A percentile compares a stretch with the other conserved stretches of the same genome.
Conservation (phyloP, 768 basidiomycete genomes). For the Brasilioporus rufonigricans region DNA sequence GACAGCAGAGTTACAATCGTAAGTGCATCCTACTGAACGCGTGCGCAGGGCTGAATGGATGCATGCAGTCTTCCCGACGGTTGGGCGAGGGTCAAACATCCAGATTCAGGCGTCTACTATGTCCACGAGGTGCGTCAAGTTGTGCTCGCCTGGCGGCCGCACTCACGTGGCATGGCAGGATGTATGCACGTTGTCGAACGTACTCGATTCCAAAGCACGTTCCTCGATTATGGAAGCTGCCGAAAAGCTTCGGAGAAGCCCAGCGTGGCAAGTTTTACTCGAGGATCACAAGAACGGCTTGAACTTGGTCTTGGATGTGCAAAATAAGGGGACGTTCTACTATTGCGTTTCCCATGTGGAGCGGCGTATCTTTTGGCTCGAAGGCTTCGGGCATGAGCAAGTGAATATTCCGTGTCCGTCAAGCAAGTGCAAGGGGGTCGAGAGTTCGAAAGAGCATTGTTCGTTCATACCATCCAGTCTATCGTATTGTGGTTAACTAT, state of each 20-base stretch:
- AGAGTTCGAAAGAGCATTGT: slow-evolving; percentile 22
- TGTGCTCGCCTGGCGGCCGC: background rate
- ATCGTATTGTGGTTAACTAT: background rate
- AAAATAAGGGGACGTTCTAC: slow-evolving; percentile 10
- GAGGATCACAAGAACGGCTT: slow-evolving; percentile 8
- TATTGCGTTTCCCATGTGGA: slow-evolving; percentile 30
- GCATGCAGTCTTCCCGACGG: slow-evolving; percentile 14
- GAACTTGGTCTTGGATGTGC: slow-evolving; percentile 19
- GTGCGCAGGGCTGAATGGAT: no score
- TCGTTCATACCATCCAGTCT: slow-evolving; percentile 2
- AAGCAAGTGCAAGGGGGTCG: slow-evolving; percentile 8
- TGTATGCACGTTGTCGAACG: slow-evolving; percentile 13
- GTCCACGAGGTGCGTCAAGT: slow-evolving; percentile 25
- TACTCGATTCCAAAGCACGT: slow-evolving; percentile 2
- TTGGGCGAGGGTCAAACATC: slow-evolving; percentile 31
- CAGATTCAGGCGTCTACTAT: slow-evolving; percentile 34
- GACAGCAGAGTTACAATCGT: slow-evolving; percentile 3
- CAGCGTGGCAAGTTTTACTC: slow-evolving; percentile 2
- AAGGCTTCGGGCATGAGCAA: slow-evolving; percentile 20
- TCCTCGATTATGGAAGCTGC: slow-evolving; percentile 14
- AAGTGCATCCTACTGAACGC: background rate
- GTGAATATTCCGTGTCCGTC: slow-evolving; percentile 23
- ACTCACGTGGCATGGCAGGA: slow-evolving; percentile 2
- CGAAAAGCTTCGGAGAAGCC: slow-evolving; percentile 2
- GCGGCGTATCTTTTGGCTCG: slow-evolving; percentile 30